Evolutionary conservation across 768 basidiomycete genomes (phyloP), one percentile per base, ranked within the genome.

Genomic region (Russula compacta): DNA sequence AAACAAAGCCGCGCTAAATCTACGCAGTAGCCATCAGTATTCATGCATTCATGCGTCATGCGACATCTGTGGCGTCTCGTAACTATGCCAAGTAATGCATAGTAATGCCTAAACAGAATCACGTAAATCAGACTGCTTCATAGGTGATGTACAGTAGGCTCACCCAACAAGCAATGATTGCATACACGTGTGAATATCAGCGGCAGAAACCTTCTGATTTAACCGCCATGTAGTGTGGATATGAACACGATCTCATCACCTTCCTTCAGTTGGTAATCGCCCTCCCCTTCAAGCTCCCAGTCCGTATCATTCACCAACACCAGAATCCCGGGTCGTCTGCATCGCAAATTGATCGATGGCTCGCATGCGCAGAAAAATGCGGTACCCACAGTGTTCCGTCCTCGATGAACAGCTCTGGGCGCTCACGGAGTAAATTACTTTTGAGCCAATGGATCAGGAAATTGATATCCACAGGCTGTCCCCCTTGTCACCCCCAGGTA

Each of bases 241-340:
- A 99, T 98, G 72, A 99, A 95, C 15, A 98, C 92, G 63, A 98
- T 81, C 74, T 95, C 91, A 70, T 99, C 97, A 0, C 82, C 79
- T 36, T 59, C 56, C 53, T 53, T 60, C 53, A 63, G 29, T 44
- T 53, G 33, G 40, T 65, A 64, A 9, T 49, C 61, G 4, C 61
- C 61, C 47, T 65, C 64, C 40, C 56, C 64, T 35, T 63, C 64
- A 24, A 64, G 62, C 4, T 63, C 58, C 57, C 56, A 65, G 38
- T 63, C 62, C 4, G 53, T 64, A 33, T 58, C 56, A 11, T 59
- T 65, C 39, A 99, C 83, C n/a, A 99, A 78, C 4, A 98, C 95
- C 3, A 99, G 78, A 40, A 99, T 97, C 0, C 97, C 97, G 0
- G 97, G 97, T 9, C 97, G 93, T 42, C 97, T 95, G 68, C 1